A percentile compares a stretch with the other conserved stretches of the same genome.
Conservation (phyloP, 1,284 basidiomycete genomes). For the Pseudozyma sp. region DNA sequence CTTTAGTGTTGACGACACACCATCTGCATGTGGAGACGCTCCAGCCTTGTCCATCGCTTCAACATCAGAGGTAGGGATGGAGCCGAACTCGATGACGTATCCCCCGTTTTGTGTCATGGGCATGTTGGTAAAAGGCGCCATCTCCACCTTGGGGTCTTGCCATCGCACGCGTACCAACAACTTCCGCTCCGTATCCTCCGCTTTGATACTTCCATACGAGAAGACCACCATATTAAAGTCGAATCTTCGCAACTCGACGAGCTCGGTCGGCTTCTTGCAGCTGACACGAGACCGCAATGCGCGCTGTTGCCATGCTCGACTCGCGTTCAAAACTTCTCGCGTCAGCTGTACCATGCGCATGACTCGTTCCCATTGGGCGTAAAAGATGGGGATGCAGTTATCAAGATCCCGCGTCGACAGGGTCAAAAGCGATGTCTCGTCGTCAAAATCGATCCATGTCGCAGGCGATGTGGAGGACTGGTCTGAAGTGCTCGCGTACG, state of each 20-base stretch:
- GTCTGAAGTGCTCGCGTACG: constrained; percentile 25
- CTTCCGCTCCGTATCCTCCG: constrained; percentile 14
- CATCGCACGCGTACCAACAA: constrained; percentile 45
- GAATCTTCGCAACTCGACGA: constrained; percentile 30
- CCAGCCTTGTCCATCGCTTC: constrained; percentile 8
- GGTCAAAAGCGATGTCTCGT: constrained; percentile 82
- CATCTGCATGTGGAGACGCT: not conserved
- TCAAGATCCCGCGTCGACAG: constrained; percentile 86
- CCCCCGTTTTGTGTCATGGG: constrained; percentile 30
- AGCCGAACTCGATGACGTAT: constrained; percentile 50
- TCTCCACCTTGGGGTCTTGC: constrained; percentile 45
- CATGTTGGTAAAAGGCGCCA: constrained; percentile 19
- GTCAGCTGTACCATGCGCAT: constrained; percentile 92
- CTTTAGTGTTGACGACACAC: constrained; percentile 69
- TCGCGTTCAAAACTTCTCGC: constrained; percentile 74
- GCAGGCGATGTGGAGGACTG: constrained; percentile 80
- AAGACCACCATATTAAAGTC: constrained; percentile 27
- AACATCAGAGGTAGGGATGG: constrained; percentile 12
- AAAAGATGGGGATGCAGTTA: constrained; percentile 85
- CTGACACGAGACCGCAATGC: constrained; percentile 27
- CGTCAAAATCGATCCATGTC: constrained; percentile 83
- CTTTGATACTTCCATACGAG: constrained; percentile 73
- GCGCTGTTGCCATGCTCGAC: constrained; percentile 43
- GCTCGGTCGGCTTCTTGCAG: constrained; percentile 33
- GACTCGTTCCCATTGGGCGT: constrained; percentile 89